Evolutionary conservation across 345 rosid species (phyloP).

Genomic region (Melastoma malabathricum): DNA sequence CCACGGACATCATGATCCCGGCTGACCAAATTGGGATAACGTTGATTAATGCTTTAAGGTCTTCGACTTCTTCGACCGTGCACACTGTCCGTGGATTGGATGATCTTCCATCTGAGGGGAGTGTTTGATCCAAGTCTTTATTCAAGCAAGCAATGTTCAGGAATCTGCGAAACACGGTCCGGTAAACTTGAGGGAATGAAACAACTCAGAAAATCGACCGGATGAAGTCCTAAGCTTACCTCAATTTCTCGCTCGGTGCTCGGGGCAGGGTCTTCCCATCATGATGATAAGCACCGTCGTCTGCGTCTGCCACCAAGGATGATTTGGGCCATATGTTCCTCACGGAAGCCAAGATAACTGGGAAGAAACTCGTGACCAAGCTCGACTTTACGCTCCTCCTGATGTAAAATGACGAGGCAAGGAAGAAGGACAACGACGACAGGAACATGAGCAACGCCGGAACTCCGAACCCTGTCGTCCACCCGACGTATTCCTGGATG

Average conservation of each 20-base stretch:
- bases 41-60: constrained; percentile 53
- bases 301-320: neutral
- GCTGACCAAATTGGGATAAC: constrained; percentile 64
- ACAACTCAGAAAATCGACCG: neutral
- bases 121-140: constrained; percentile 31
- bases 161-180: constrained; percentile 24
- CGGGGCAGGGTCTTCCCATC: neutral
- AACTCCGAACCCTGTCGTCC: constrained; percentile 22
- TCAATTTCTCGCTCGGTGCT: constrained; percentile 16
- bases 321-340: constrained; percentile 3
- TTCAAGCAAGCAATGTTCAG: constrained; percentile 63
- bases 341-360: constrained; percentile 10
- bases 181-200: neutral
- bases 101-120: constrained; percentile 40
- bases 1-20: constrained; percentile 53
- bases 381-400: constrained; percentile 8
- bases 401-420: constrained; percentile 14
- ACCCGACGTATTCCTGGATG: constrained; percentile 18
- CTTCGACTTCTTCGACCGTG: constrained; percentile 68
- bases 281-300: neutral
- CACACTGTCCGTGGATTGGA: constrained; percentile 60
- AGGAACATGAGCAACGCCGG: constrained; percentile 17
- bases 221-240: constrained; percentile 16
- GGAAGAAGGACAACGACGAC: constrained; percentile 16
- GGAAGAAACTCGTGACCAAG: constrained; percentile 18